Base-by-base conservation (phyloP, 805 yeast species). In the Sugiyamaella mastotermitis region DNA sequence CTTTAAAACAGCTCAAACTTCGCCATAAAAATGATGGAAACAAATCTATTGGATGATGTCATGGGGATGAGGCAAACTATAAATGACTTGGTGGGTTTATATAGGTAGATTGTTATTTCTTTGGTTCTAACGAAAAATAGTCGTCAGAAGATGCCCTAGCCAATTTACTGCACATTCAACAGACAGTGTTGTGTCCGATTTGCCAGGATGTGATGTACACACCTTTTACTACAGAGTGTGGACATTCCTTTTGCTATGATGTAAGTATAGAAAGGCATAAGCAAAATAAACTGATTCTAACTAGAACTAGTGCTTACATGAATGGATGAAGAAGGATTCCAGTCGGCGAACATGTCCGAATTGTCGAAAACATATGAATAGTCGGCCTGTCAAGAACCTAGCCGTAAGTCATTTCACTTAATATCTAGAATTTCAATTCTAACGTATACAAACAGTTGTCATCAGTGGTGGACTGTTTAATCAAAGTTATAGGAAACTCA, bases 171-270 rank as follows among this genome's bases (percentile, higher is more conserved):
- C 25, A 35, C 26, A 29, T 51, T 20, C 49, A 49, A 27, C 40
- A 49, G 14, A 31, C 43, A 1, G 41, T 57, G 30, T 44, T 39
- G 8, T 80, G 87, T 51, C 59, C 72, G 15, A 66, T 80, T 16
- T 80, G 87, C 56, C 72, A 75, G 26, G 83, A 78, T 38, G 49
- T 70, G 25, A 76, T 79, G 81, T 65, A 66, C 41, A 62, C 65
- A 4, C 86, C 87, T 4, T 73, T 72, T 47, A 55, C 69, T 4
- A 54, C 71, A 3, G 50, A 60, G 10, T 80, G 87, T 55, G 87
- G 87, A 4, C 87, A 80, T 51, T 62, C 80, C 0, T 78, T 75
- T 51, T 80, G 86, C 57, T 78, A 78, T 53, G 67, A 63, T 16
- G 51, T 47, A 26, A 24, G 51, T 41, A 14, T n/a, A 1, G 3